These are phyloP conservation scores for Drechmeria coniospora DNA, from an alignment of 2,329 filamentous ascomycete species.

Conservation along the genomic window DNA sequence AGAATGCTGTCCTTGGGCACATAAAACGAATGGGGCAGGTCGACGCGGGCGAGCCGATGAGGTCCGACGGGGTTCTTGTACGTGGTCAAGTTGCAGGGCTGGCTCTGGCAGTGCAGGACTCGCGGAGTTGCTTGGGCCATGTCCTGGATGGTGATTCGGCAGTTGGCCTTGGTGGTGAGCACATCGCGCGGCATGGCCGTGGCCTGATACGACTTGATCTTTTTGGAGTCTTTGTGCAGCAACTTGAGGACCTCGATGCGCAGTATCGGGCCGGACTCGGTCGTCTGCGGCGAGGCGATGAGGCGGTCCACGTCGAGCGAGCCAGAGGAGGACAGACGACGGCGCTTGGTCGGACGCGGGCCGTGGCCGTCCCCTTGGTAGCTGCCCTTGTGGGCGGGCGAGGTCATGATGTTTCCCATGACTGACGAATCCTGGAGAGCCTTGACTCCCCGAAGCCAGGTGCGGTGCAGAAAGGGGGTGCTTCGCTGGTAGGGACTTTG, in stretches of 20 bases:
- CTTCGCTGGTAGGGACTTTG: conserved; percentile 30
- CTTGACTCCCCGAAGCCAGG: conserved; percentile 33
- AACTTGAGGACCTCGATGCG: conserved; percentile 39
- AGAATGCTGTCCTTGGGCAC: conserved; percentile 36
- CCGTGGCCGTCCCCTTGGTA: conserved; percentile 19
- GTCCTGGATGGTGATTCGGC: conserved; percentile 22
- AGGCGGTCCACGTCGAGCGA: conserved; percentile 17
- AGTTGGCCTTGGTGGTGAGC: conserved; percentile 18
- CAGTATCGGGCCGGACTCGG: conserved; percentile 24
- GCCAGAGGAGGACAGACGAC: conserved; percentile 27
- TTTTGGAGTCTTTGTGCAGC: conserved; percentile 30
- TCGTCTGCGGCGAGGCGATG: conserved; percentile 14
- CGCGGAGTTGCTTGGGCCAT: conserved; percentile 19
- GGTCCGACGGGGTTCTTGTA: conserved; percentile 31
- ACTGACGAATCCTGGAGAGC: conserved; percentile 21
- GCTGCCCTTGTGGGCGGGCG: conserved; percentile 18
- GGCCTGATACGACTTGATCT: conserved; percentile 14
- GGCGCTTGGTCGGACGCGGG: conserved; percentile 31
- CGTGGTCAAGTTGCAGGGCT: conserved; percentile 35
- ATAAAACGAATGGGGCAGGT: conserved; percentile 32
- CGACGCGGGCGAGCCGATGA: conserved; percentile 30
- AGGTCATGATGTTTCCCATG: conserved; percentile 29
- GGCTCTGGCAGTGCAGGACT: conserved; percentile 37
- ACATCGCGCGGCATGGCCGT: conserved; percentile 14
- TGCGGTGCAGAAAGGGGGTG: conserved; percentile 39